Evolutionary conservation across 441 rosid species (phyloP).

Genomic region (Gossypium aridum): DNA sequence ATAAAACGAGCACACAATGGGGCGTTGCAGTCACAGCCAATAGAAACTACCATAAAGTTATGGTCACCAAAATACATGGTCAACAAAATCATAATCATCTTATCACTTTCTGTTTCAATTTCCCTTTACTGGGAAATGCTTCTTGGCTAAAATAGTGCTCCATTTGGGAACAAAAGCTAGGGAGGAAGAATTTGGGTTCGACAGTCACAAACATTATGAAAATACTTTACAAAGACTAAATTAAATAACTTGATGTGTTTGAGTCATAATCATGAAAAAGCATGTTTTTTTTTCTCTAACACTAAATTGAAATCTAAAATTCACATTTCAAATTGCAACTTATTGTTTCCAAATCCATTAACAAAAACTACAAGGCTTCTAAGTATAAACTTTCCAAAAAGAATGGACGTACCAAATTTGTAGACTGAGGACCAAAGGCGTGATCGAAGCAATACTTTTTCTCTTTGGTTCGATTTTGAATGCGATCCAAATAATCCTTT

Average conservation of each 20-base stretch:
- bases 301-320: background rate
- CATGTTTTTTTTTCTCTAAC: background rate
- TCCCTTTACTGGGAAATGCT: background rate
- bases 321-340: background rate
- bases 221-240: background rate
- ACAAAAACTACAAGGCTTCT: background rate
- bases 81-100: background rate
- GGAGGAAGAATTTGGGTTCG: background rate
- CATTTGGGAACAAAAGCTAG: background rate
- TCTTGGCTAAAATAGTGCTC: background rate
- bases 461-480: slow-evolving; percentile 78
- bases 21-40: background rate
- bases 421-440: slow-evolving; percentile 63
- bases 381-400: background rate
- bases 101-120: background rate
- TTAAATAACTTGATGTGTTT: background rate
- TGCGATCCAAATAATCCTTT: slow-evolving; percentile 74
- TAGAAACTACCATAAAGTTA: background rate
- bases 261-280: background rate
- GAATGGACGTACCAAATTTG: slow-evolving; percentile 47
- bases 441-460: slow-evolving; percentile 72
- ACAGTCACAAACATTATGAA: background rate
- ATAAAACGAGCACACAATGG: background rate
- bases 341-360: background rate
- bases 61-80: background rate